Base-by-base conservation (phyloP, 2,329 filamentous ascomycete genomes). In the Penicillium hesseltinei region DNA sequence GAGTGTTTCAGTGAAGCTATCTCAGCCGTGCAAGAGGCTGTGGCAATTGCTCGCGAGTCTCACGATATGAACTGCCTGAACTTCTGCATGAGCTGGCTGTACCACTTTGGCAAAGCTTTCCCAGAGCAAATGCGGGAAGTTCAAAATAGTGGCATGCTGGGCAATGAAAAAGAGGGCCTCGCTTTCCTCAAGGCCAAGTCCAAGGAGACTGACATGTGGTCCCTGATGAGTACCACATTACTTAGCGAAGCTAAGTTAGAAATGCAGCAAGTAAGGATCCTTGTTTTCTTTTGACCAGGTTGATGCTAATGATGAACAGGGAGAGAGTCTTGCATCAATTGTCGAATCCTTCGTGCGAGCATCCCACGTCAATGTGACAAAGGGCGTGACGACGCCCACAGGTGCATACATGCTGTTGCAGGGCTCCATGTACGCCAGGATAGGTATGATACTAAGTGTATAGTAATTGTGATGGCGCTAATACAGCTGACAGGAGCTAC, bases 41-140 rank as follows among this genome's bases (percentile, higher is more conserved):
- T 99, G 35, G 88, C 92, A 0, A 96, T 92, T n/a, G 94, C 94
- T 0, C 82, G 93, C 60, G 94, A 97, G 73, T 96, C 95, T 65
- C 88, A 92, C 63, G 94, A 99, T 70, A 90, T 91, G 80, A 87
- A 85, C 4, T 97, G 94, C 70, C 81, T 99, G 56, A 97, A 97
- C 73, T 97, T 96, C 75, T 90, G 92, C 33, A 84, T 99, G 60
- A 96, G 92, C 69, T 99, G 94, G 94, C 81, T 97, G 3, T 95
- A 95, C 68, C 91, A 97, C 70, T 95, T 97, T 66, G 89, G 88
- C n/a, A 90, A 91, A 68, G 86, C 90, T 0, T 92, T 93, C 66
- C 90, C 92, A 0, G 81, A 85, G 52, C 82, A 91, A n/a, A 85
- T 92, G 63, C 84, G 81, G 48, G 84, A 87, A 51, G 80, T 89